Conservation (phyloP, 768 basidiomycete species). For the Strobilomyces dryophilus region DNA sequence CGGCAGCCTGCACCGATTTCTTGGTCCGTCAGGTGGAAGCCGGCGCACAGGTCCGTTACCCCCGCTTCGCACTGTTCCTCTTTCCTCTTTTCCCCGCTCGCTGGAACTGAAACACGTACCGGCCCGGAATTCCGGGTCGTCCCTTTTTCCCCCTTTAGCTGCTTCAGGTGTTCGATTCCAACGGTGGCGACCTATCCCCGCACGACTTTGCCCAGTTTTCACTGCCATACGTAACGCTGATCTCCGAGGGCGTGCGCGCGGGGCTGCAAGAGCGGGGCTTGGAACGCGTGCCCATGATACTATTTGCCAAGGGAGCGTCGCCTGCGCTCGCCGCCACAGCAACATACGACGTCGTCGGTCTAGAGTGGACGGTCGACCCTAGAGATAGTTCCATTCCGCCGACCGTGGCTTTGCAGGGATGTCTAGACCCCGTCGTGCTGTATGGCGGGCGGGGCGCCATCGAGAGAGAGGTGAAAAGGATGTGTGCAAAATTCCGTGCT, state of each 20-base stretch:
- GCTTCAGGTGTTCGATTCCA: conserved; percentile 96
- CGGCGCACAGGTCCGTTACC: conserved; percentile 82
- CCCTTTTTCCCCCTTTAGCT: conserved; percentile 46
- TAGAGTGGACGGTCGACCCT: conserved; percentile 91
- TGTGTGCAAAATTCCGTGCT: conserved; percentile 69
- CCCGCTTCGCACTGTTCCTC: neutral
- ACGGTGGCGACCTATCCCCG: conserved; percentile 89
- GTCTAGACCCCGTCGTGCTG: conserved; percentile 84
- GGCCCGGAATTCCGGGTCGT: neutral
- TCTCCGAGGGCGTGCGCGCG: conserved; percentile 63
- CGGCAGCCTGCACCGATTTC: conserved; percentile 86
- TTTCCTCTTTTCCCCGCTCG: too few species aligned
- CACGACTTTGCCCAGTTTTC: conserved; percentile 84
- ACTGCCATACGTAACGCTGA: conserved; percentile 70
- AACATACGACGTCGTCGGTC: conserved; percentile 84
- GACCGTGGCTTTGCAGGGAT: conserved; percentile 80
- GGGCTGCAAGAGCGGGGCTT: conserved; percentile 52
- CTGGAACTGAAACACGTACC: neutral
- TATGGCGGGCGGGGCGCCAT: conserved; percentile 87
- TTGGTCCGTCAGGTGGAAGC: conserved; percentile 91
- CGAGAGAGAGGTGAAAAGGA: conserved; percentile 77
- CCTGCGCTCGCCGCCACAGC: conserved; percentile 59
- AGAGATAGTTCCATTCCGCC: conserved; percentile 54
- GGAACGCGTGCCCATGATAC: conserved; percentile 71
- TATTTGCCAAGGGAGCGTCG: conserved; percentile 95